Percentiles rank a stretch among this genome's conserved stretches.
Evolutionary conservation across 2,329 filamentous ascomycete species (phyloP).

Genomic region (Capronia americana): DNA sequence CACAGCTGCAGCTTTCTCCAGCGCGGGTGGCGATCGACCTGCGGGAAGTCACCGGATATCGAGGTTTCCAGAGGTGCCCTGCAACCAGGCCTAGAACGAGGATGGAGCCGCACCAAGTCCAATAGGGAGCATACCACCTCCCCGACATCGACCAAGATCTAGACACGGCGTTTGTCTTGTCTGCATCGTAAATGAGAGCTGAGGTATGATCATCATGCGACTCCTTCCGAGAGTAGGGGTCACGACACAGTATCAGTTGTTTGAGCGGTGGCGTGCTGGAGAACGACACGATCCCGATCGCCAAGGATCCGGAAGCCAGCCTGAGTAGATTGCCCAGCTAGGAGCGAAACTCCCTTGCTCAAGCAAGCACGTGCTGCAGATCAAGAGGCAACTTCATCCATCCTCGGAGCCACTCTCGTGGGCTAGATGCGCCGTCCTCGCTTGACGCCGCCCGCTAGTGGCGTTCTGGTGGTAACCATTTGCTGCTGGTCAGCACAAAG

Average conservation of each 20-base stretch:
- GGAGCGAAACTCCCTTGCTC: not conserved
- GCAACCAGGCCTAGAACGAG: not conserved
- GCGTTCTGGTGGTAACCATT: not conserved
- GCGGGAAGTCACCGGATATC: not conserved
- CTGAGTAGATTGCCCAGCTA: not conserved
- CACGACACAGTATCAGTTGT: not conserved
- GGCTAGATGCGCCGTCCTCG: conserved; percentile 11
- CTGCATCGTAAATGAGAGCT: not conserved
- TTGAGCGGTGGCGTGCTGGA: not conserved
- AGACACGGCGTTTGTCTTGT: not conserved
- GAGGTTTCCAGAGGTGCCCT: not conserved
- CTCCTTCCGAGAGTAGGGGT: not conserved
- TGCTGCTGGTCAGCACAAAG: not conserved
- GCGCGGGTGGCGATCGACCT: not conserved
- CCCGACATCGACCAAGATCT: not conserved
- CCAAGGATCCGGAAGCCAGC: not conserved
- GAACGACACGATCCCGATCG: not conserved
- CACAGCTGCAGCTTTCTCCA: not conserved
- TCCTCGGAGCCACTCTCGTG: conserved; percentile 1
- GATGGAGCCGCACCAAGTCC: not conserved
- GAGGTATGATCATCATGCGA: not conserved
- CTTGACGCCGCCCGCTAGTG: conserved; percentile 1
- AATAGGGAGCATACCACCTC: not conserved
- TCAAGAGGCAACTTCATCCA: conserved; percentile 1
- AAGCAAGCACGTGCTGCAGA: conserved; percentile 8